These are phyloP conservation scores for Rhizodiscina lignyota DNA, from an alignment of 495 filamentous ascomycete genomes.

Conservation along the genomic window DNA sequence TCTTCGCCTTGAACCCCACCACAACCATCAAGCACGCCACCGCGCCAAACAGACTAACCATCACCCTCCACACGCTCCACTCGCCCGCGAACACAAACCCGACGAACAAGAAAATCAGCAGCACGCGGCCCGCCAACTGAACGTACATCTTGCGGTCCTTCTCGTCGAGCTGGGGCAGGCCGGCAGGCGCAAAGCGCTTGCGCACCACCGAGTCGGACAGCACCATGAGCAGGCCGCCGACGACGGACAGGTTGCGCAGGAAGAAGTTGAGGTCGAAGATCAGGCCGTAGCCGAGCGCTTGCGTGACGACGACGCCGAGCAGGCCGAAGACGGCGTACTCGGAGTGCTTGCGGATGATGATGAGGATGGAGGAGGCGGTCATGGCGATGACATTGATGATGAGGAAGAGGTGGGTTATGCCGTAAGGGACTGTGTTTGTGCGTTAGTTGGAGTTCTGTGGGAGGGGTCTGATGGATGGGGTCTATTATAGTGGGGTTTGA, in stretches of 20 bases:
- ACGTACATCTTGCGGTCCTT: constrained; percentile 99
- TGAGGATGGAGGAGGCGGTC: constrained; percentile 61
- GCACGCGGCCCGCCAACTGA: constrained; percentile 88
- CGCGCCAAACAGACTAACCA: constrained; percentile 68
- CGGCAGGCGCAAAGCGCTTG: constrained; percentile 92
- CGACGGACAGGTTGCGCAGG: constrained; percentile 92
- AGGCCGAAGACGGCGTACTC: constrained; percentile 85
- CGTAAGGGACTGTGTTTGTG: constrained; percentile 52
- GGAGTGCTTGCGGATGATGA: constrained; percentile 81
- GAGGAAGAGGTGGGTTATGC: constrained; percentile 87
- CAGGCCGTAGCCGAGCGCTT: constrained; percentile 90
- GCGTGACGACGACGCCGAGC: constrained; percentile 80
- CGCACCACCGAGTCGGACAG: constrained; percentile 94
- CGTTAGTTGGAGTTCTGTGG: constrained; percentile 3
- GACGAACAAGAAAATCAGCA: constrained; percentile 91
- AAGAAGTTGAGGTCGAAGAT: constrained; percentile 99
- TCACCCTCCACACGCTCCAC: constrained; percentile 72
- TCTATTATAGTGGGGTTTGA: constrained; percentile 3
- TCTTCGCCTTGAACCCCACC: constrained; percentile 99
- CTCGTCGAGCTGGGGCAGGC: constrained; percentile 84
- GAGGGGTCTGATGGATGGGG: constrained; percentile 1
- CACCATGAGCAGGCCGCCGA: constrained; percentile 95
- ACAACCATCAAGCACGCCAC: constrained; percentile 97
- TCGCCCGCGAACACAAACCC: constrained; percentile 91
- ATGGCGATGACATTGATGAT: constrained; percentile 83